These are phyloP conservation scores for Tubosaeta sp. DNA, from an alignment of 768 basidiomycete genomes.

Conservation along the genomic window DNA sequence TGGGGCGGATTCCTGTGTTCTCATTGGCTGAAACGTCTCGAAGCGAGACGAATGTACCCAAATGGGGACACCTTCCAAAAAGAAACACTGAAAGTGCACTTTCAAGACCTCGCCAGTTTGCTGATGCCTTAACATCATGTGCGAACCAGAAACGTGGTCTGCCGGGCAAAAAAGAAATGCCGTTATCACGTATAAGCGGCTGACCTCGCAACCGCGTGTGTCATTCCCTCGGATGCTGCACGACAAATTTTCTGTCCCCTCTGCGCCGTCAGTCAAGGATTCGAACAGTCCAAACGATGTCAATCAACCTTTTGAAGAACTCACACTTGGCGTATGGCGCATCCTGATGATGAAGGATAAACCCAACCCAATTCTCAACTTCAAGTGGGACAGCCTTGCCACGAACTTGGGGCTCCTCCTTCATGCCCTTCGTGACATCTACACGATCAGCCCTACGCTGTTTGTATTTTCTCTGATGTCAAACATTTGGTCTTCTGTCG, in stretches of 20 bases:
- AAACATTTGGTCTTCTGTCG: constrained; percentile 19
- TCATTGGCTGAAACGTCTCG: no score
- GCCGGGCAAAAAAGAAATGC: neutral
- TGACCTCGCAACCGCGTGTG: neutral
- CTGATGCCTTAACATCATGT: no score
- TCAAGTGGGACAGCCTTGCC: constrained; percentile 7
- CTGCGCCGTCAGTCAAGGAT: neutral
- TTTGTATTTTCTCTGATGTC: constrained; percentile 8
- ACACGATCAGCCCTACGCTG: constrained; percentile 18
- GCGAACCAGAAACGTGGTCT: neutral
- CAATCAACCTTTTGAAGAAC: constrained; percentile 7
- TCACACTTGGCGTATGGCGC: constrained; percentile 23
- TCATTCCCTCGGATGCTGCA: neutral
- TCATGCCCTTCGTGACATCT: constrained; percentile 19
- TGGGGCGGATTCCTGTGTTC: no score
- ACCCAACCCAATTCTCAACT: constrained; percentile 1
- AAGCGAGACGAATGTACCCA: no score
- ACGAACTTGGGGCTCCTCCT: constrained; percentile 2
- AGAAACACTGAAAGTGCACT: no score
- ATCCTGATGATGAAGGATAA: constrained; percentile 15
- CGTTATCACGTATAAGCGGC: neutral
- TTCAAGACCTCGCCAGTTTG: no score
- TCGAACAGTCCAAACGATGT: neutral
- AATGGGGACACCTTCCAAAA: no score
- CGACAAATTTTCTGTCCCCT: neutral